Conservation (phyloP, 2,329 filamentous ascomycete species). For the Macroventuria anomochaeta region DNA sequence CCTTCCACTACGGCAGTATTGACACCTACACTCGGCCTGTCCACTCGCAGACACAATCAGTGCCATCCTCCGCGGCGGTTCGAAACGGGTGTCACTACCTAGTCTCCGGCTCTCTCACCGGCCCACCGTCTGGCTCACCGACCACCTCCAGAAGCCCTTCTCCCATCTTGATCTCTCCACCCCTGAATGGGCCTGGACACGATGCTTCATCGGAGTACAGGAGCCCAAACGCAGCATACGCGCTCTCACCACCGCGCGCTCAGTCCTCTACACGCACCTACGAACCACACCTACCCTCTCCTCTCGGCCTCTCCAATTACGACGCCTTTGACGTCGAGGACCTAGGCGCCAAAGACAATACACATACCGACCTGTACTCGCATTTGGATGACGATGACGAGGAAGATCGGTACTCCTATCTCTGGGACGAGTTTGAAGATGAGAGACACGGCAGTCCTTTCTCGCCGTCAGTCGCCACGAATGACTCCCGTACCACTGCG, state of each 20-base stretch:
- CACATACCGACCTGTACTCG: slow-evolving; percentile 39
- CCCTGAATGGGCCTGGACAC: not conserved
- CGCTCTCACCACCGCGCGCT: slow-evolving; percentile 24
- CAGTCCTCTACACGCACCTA: slow-evolving; percentile 35
- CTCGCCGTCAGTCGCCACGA: slow-evolving; percentile 22
- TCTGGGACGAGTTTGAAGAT: slow-evolving; percentile 13
- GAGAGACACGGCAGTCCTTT: slow-evolving; percentile 22
- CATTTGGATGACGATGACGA: slow-evolving; percentile 41
- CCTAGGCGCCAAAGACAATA: not conserved
- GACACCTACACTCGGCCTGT: slow-evolving; percentile 43
- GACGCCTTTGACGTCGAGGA: slow-evolving; percentile 50
- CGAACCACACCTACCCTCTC: slow-evolving; percentile 46
- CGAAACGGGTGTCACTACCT: slow-evolving; percentile 23
- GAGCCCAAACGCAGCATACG: slow-evolving; percentile 46
- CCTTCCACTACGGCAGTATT: slow-evolving; percentile 40
- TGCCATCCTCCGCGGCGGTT: slow-evolving; percentile 24
- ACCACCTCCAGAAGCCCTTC: slow-evolving; percentile 29
- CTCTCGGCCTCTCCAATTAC: slow-evolving; percentile 53
- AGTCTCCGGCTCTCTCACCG: slow-evolving; percentile 23
- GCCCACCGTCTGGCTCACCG: slow-evolving; percentile 24
- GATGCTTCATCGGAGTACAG: slow-evolving; percentile 14
- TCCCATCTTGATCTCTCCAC: slow-evolving; percentile 21
- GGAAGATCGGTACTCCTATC: slow-evolving; percentile 14
- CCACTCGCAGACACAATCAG: slow-evolving; percentile 16
- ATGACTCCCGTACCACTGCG: not conserved